Base-by-base conservation (phyloP, 805 yeast genomes). In the Candida chauliodis region DNA sequence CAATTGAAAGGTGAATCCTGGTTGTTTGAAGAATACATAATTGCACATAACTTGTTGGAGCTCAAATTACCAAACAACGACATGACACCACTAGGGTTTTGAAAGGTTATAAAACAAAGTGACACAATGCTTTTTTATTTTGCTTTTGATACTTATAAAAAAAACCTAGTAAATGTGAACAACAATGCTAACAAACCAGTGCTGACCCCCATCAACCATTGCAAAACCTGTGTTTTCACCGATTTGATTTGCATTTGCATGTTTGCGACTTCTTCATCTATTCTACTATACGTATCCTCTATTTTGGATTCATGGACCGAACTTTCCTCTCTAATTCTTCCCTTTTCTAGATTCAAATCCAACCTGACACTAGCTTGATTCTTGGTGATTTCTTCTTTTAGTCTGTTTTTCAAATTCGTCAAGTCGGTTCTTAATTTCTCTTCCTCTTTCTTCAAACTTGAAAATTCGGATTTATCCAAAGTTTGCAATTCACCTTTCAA, bases 131-230 rank as follows among this genome's bases (percentile, higher is more conserved):
- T n/a, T n/a, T n/a, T n/a, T n/a, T n/a, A n/a, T n/a, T n/a, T n/a
- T n/a, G n/a, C n/a, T n/a, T n/a, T n/a, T n/a, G n/a, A n/a, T n/a
- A n/a, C n/a, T 36, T 25, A 36, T 24, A 30, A 78, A 36, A 87
- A 67, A 50, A 93, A 69, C 51, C 99, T 75, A 35, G 90, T 86
- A 58, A 93, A 93, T 1, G 98, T 97, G 51, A 91, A 66, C 36
- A 93, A 84, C 42, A 93, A 72, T 10, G 98, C 98, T 63, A 91
- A 87, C 1, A 97, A 86, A 84, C 98, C 99, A 1, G 98, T 90
- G 56, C 95, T 86, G 14, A 93, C 97, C 71, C 98, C 98, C 51
- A 93, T 88, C 46, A 93, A 74, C 99, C 99, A 93, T 63, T 93
- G 99, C 81, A 89, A 78, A 35, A 93, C 97, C 59, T 93, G 97